Evolutionary conservation across 1,139 yeast species (phyloP), one percentile per base, ranked within the genome.

Genomic region (Yamadazyma membranifaciens): DNA sequence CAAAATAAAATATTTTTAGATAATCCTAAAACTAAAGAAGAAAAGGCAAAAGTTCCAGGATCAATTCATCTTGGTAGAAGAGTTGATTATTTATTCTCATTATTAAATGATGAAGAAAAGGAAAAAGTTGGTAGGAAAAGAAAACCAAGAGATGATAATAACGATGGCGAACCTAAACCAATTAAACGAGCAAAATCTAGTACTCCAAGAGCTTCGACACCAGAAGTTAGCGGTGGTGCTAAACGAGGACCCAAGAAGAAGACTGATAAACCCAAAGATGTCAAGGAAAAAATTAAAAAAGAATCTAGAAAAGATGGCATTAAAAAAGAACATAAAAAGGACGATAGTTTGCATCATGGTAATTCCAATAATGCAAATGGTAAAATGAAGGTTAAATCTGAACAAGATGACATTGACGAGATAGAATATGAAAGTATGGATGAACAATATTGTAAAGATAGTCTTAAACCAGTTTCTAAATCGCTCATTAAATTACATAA

Each of bases 61-160:
- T 78, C 97, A 2, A 94, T 92, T 9, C 99, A 92, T 63, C 69
- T 94, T 39, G 91, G 89, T n/a, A 80, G 99, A 61, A 79, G 99
- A 55, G 84, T 87, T 2, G 98, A 94, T 59, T 92, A 91, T 54
- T 72, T 92, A 52, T 75, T 91, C 33, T 66, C 81, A 2, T 81
- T 87, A 24, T 64, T 92, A 49, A 76, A 76, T 44, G 88, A 78
- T 16, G 75, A 69, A 25, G 79, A 70, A 9, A 62, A 54, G 48
- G 41, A 29, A 30, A 37, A 56, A 48, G 29, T 59, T 15, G 28
- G 60, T 20, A 41, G 45, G 34, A 43, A 40, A 41, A 42, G 48
- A 43, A 45, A 50, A 41, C 33, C 40, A 17, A 48, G 49, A 32
- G 35, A 41, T 31, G 48, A 34, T 15, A 33, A 33, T 26, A 28